These are phyloP conservation scores for Hanseniaspora lachancei DNA, from an alignment of 805 yeast species.

Conservation along the genomic window DNA sequence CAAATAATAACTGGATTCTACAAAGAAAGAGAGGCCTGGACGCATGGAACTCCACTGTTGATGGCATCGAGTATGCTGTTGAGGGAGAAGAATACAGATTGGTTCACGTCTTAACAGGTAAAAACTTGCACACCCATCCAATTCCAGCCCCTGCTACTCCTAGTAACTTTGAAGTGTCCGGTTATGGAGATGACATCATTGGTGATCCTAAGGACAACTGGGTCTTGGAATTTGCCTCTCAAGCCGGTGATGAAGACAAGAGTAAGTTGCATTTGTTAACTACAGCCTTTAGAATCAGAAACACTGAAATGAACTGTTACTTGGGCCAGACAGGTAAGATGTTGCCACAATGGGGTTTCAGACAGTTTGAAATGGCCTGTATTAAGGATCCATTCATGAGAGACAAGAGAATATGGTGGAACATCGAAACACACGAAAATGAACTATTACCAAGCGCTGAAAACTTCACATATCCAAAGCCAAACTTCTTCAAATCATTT, in stretches of 20 bases:
- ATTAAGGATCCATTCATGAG: conserved; percentile 46
- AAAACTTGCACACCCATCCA: conserved; percentile 72
- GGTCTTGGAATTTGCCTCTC: conserved; percentile 71
- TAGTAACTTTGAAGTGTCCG: conserved; percentile 66
- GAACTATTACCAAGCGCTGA: conserved; percentile 45
- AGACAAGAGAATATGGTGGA: conserved; percentile 87
- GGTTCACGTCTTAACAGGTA: conserved; percentile 54
- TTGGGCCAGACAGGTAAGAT: conserved; percentile 58
- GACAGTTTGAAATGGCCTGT: conserved; percentile 71
- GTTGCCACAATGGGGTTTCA: conserved; percentile 74
- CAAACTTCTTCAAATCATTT: conserved; percentile 66
- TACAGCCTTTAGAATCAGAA: conserved; percentile 55
- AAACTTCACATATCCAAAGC: conserved; percentile 42
- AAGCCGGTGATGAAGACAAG: conserved; percentile 39
- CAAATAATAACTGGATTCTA: conserved; percentile 70
- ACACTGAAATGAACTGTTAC: conserved; percentile 56
- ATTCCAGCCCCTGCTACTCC: conserved; percentile 62
- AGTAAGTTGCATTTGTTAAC: conserved; percentile 59
- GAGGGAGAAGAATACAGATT: conserved; percentile 61
- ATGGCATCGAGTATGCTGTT: conserved; percentile 29
- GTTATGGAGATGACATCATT: conserved; percentile 59
- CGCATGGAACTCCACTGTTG: conserved; percentile 19
- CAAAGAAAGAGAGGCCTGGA: conserved; percentile 41
- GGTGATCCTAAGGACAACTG: conserved; percentile 84
- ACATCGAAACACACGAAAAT: conserved; percentile 59